A percentile compares a stretch with the other conserved stretches of the same genome.
phyloP scores from a whole-genome alignment of 2,329 filamentous ascomycete genomes.

The Scytalidium sp. region DNA sequence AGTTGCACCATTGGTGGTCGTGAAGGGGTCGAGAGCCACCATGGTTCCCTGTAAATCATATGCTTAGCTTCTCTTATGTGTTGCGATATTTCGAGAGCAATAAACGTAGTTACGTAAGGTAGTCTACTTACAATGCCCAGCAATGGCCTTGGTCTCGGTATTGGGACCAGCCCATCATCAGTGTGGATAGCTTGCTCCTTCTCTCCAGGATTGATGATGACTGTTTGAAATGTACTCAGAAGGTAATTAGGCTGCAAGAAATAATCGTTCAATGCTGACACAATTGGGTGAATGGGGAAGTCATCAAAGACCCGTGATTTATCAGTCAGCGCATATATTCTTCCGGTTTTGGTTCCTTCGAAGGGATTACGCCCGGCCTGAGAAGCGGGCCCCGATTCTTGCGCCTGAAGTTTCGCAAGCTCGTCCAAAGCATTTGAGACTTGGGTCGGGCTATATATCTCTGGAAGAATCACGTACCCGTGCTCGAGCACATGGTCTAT shows the following conservation, averaged over 20 bases:
- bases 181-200: slow-evolving; percentile 33
- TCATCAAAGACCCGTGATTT: slow-evolving; percentile 36
- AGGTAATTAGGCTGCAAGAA: slow-evolving; percentile 35
- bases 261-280: slow-evolving; percentile 36
- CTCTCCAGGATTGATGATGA: slow-evolving; percentile 34
- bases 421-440: slow-evolving; percentile 31
- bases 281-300: slow-evolving; percentile 33
- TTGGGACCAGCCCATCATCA: slow-evolving; percentile 26
- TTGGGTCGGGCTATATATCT: slow-evolving; percentile 29
- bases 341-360: slow-evolving; percentile 34
- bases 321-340: slow-evolving; percentile 37
- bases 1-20: slow-evolving; percentile 25
- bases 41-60: slow-evolving; percentile 22
- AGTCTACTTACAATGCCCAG: slow-evolving; percentile 22
- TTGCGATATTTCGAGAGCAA: not conserved
- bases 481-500: slow-evolving; percentile 27
- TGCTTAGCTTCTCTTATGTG: slow-evolving; percentile 3
- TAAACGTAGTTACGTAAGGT: not conserved
- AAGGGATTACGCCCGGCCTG: slow-evolving; percentile 32
- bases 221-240: slow-evolving; percentile 34
- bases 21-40: slow-evolving; percentile 28
- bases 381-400: slow-evolving; percentile 24
- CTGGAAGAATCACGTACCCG: slow-evolving; percentile 35
- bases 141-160: slow-evolving; percentile 26
- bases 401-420: slow-evolving; percentile 27